Evolutionary conservation across 1,284 basidiomycete species (phyloP), one percentile per base, ranked within the genome.

Genomic region (Xanthoconium separans): DNA sequence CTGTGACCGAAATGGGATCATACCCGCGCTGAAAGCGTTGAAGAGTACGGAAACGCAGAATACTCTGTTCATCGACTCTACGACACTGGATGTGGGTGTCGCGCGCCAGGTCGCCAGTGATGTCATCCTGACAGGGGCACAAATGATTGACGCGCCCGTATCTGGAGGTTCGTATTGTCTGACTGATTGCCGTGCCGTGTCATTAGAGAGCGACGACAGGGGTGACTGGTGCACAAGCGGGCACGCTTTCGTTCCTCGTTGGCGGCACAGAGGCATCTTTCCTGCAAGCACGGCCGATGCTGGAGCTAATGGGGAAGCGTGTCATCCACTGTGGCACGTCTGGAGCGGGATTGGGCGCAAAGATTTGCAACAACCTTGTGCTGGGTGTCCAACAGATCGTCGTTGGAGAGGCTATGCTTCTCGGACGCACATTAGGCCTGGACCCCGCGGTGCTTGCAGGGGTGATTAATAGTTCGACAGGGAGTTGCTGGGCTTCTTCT

Each of bases 141-240:
- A 74, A 39, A 93, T 95, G 83, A 80, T 95, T 44, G 93, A 96
- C 70, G 92, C 93, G 2, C 94, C 93, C 15, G 93, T 96, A 1
- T 93, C 91, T 34, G 93, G 93, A 54, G 94, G 93, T 83, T 65
- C 56, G 83, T 68, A 18, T 59, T 55, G 40, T 44, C 27, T 18
- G 18, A 30, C 39, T 55, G 50, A 37, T 58, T 22, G 30, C 27
- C 39, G 34, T 10, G 11, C 34, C 47, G 39, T 20, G 27, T 39
- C 44, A 47, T 37, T 15, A 37, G 43, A 61, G 27, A 18, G 27
- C 43, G 27, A 50, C 18, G 16, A 47, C 58, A 90, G 87, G 90
- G 42, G 91, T 93, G 8, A 75, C 88, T 16, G 93, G 93, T 22
- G 94, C 94, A 10, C 85, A 88, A 65, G 88, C 88, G 7, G 91